Base-by-base conservation (phyloP, 306 rosid genomes). In the Malus sieversii region DNA sequence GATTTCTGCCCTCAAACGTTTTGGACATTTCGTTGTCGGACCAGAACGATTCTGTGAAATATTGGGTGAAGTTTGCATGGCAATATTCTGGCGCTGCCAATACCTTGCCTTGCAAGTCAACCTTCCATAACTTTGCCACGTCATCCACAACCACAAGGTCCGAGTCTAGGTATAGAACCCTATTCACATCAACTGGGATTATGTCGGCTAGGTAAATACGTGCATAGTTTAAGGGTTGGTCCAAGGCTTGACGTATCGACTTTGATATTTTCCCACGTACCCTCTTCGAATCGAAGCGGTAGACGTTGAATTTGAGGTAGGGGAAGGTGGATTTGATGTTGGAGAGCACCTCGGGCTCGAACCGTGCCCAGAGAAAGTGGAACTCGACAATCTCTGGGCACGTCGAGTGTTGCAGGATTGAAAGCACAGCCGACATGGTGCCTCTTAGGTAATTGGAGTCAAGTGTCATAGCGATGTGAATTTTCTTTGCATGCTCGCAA, bases 31-130 rank as follows among this genome's bases (percentile, higher is more conserved):
- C 68, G 2, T 33, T 9, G 44, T 87, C 96, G 0, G 82, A 64
- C 98, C 98, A 90, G 46, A 93, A 93, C 68, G 76, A 46, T 1
- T 85, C 84, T 0, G 98, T 87, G 75, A 93, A 93, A 62, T 93
- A 93, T 1, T 71, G 80, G 0, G 88, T 78, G 87, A 93, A 90
- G 75, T 93, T 90, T 2, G 97, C 91, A 11, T 84, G 95, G 42
- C 98, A 93, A 46, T 93, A 93, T 52, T 93, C 97, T 0, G 98
- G 95, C 2, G 98, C 98, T 5, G 88, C 97, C 71, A 90, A n/a
- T 19, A 93, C 93, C 88, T 89, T 93, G 52, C 81, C 89, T 3
- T 84, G 82, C 88, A 93, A 82, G 79, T 90, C 82, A 30, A 90
- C 98, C 63, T 79, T 86, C 95, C 95, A 93, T 14, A 93, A 88